Evolutionary conservation across 176 grass and related monocot genomes (phyloP).

Genomic region (Otatea glauca): DNA sequence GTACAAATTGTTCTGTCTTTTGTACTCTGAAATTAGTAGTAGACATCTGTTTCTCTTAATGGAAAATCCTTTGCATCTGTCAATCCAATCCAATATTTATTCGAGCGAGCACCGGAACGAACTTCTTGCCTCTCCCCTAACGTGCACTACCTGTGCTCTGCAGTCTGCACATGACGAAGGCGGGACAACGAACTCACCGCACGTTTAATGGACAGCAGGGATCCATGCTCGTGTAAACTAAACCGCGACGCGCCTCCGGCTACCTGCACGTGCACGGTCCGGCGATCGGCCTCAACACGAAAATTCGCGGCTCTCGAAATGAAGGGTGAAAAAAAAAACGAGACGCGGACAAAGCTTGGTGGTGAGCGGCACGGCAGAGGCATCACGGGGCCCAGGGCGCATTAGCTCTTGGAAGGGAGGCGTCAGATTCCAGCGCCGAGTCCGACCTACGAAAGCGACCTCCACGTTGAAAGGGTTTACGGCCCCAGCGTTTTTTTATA

Average conservation of each 20-base stretch:
- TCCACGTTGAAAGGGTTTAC: not conserved
- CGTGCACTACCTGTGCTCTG: not conserved
- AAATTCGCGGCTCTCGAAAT: not conserved
- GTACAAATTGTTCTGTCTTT: not conserved
- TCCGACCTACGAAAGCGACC: conserved; percentile 37
- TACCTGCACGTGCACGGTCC: not conserved
- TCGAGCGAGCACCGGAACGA: not conserved
- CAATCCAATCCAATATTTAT: no score
- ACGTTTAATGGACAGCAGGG: no score
- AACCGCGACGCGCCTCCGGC: not conserved
- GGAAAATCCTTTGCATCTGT: no score
- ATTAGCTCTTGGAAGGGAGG: conserved; percentile 18
- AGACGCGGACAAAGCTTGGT: not conserved
- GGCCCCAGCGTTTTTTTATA: no score
- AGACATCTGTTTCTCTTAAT: not conserved
- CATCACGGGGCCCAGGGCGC: conserved; percentile 38
- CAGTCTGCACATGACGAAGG: not conserved
- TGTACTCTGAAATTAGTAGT: not conserved
- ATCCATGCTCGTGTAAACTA: no score
- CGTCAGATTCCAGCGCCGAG: not conserved
- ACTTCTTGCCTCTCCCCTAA: not conserved
- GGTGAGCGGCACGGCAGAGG: conserved; percentile 34
- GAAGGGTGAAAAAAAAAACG: not conserved
- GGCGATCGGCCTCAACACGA: not conserved
- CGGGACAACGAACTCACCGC: no score